Percentiles rank a stretch among this genome's conserved stretches.
Evolutionary conservation across 768 basidiomycete species (phyloP).

Genomic region (Grammothele lineata): DNA sequence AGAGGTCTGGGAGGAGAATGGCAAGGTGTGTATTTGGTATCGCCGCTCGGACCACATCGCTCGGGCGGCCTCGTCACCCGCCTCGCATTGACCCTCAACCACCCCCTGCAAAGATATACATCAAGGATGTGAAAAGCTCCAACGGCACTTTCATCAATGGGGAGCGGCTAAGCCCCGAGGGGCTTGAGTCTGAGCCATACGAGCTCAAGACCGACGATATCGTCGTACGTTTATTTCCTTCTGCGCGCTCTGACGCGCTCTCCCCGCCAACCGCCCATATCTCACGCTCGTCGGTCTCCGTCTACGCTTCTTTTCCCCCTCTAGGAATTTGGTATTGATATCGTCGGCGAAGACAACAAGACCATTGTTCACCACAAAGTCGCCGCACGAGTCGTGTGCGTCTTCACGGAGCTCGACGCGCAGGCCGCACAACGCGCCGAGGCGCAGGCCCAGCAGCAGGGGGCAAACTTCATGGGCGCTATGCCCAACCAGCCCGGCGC

Average conservation of each 20-base stretch:
- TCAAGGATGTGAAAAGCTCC: constrained; percentile 97
- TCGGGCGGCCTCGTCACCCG: no score
- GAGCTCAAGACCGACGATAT: constrained; percentile 95
- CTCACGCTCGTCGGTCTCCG: neutral
- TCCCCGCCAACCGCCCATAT: neutral
- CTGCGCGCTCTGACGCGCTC: neutral
- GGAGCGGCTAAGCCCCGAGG: constrained; percentile 85
- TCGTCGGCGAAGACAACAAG: constrained; percentile 97
- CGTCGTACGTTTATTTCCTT: constrained; percentile 59
- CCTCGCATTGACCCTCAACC: no score
- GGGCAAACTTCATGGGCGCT: constrained; percentile 23
- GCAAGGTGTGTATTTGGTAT: constrained; percentile 66
- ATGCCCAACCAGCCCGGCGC: constrained; percentile 29
- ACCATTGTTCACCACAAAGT: constrained; percentile 99
- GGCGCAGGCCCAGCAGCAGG: constrained; percentile 65
- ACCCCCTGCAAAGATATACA: constrained; percentile 66
- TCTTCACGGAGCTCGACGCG: constrained; percentile 83
- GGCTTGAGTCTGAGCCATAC: constrained; percentile 86
- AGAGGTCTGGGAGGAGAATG: constrained; percentile 94
- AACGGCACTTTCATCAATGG: constrained; percentile 99
- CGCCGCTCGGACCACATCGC: no score
- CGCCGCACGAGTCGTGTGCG: constrained; percentile 87
- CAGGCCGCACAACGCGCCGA: constrained; percentile 68
- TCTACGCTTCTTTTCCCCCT: neutral
- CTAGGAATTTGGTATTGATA: constrained; percentile 99